Conservation (phyloP, 805 yeast genomes). For the Sugiyamaella americana region DNA sequence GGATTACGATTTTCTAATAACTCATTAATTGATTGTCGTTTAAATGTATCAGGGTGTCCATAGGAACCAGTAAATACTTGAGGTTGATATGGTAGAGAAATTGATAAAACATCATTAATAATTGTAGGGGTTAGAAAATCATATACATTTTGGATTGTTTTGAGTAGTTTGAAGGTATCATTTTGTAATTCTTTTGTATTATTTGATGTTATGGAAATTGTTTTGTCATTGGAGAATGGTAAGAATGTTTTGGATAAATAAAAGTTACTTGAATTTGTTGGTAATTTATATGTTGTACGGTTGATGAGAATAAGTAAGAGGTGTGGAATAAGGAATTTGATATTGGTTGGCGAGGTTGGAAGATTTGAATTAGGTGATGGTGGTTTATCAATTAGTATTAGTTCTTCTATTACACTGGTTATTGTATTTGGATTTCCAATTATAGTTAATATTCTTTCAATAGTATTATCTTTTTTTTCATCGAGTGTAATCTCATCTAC, state of each 20-base stretch:
- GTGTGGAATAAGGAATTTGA: neutral
- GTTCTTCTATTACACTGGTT: neutral
- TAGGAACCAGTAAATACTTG: conserved; percentile 16
- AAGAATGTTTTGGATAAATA: neutral
- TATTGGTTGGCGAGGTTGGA: neutral
- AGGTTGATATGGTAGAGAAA: conserved; percentile 11
- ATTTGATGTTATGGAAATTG: neutral
- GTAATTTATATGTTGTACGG: neutral
- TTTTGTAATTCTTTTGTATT: neutral
- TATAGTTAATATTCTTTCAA: neutral
- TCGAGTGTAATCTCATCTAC: neutral
- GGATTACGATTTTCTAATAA: conserved; percentile 11
- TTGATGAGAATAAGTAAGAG: neutral
- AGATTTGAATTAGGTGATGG: neutral
- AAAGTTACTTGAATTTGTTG: no score
- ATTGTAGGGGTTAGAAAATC: neutral
- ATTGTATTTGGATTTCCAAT: neutral
- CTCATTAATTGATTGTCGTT: conserved; percentile 17
- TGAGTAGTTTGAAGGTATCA: neutral
- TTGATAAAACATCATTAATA: neutral
- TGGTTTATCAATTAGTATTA: neutral
- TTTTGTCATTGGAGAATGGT: neutral
- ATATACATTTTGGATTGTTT: neutral
- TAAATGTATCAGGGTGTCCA: conserved; percentile 22
- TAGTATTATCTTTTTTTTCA: neutral